phyloP scores from a whole-genome alignment of 2,329 filamentous ascomycete species.

The Aspergillus latus region DNA sequence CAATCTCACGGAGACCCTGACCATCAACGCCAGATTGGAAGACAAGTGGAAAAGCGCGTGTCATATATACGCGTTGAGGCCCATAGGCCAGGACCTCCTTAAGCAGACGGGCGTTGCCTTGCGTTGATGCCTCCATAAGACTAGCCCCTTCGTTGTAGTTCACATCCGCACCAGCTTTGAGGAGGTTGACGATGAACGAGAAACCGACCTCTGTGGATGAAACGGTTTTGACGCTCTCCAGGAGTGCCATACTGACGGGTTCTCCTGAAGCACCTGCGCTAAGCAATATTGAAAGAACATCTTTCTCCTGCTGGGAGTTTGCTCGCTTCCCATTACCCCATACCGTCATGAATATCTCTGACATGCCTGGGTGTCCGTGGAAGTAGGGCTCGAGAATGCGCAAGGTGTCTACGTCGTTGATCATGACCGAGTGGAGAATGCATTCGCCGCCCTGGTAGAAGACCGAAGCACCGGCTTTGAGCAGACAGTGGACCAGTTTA shows the following conservation, averaged over 20 bases:
- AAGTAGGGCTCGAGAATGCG: slow-evolving; percentile 7
- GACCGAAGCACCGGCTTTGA: slow-evolving; percentile 6
- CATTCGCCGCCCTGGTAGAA: slow-evolving; percentile 12
- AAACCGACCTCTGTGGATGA: background rate
- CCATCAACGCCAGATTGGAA: slow-evolving; percentile 5
- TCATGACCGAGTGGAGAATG: slow-evolving; percentile 12
- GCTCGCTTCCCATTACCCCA: slow-evolving; percentile 10
- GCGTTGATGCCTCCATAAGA: slow-evolving; percentile 5
- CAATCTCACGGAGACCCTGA: slow-evolving; percentile 5
- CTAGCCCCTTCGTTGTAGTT: slow-evolving; percentile 10
- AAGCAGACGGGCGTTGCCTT: slow-evolving; percentile 1
- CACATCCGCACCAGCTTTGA: slow-evolving; percentile 11
- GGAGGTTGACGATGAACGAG: slow-evolving; percentile 4
- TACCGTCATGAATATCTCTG: slow-evolving; percentile 9
- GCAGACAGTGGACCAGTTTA: background rate
- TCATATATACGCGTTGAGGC: slow-evolving; percentile 2
- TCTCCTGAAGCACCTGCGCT: slow-evolving; percentile 6
- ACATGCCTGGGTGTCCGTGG: background rate
- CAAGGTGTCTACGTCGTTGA: slow-evolving; percentile 8
- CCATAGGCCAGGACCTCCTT: slow-evolving; percentile 2
- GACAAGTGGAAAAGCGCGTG: slow-evolving; percentile 3
- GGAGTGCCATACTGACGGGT: slow-evolving; percentile 2
- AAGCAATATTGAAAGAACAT: slow-evolving; percentile 5
- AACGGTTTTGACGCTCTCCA: slow-evolving; percentile 10
- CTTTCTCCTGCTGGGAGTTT: slow-evolving; percentile 11